phyloP scores from a whole-genome alignment of 495 filamentous ascomycete genomes.

The Penicillium turbatum region DNA sequence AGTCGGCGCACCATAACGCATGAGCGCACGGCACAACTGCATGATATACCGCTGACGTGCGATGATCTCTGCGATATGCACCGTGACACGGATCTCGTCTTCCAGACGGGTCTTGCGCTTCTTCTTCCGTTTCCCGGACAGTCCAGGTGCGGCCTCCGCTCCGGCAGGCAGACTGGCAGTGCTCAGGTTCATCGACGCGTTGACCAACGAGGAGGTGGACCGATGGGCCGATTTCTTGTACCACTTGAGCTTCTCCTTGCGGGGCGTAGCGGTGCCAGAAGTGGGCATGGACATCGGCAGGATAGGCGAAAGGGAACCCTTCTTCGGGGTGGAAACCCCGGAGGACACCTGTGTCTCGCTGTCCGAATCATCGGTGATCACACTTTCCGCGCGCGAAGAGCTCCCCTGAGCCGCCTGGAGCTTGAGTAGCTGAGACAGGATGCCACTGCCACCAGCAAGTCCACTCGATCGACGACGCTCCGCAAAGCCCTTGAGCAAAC shows the following conservation, averaged over 20 bases:
- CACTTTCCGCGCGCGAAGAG: constrained; percentile 30
- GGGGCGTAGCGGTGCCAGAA: constrained; percentile 56
- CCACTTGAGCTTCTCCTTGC: constrained; percentile 59
- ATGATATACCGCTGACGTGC: constrained; percentile 81
- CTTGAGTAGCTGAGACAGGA: constrained; percentile 39
- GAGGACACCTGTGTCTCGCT: constrained; percentile 37
- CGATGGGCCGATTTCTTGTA: constrained; percentile 52
- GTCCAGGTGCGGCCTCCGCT: constrained; percentile 30
- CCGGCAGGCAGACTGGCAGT: constrained; percentile 30
- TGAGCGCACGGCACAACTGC: constrained; percentile 81
- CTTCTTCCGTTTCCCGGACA: constrained; percentile 21
- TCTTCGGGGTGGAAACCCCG: constrained; percentile 34
- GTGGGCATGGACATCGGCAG: constrained; percentile 16
- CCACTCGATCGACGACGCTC: constrained; percentile 27
- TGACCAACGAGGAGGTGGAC: constrained; percentile 41
- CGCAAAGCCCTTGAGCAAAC: constrained; percentile 25
- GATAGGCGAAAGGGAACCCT: constrained; percentile 22
- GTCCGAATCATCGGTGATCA: constrained; percentile 41
- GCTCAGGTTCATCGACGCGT: constrained; percentile 49
- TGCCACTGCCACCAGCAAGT: constrained; percentile 32
- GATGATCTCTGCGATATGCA: constrained; percentile 84
- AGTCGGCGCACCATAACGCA: constrained; percentile 77
- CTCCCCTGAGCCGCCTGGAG: constrained; percentile 31
- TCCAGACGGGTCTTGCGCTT: constrained; percentile 52
- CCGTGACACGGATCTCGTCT: constrained; percentile 67